These are phyloP conservation scores for Diaporthe velutina DNA, from an alignment of 2,329 filamentous ascomycete species.

Conservation along the genomic window DNA sequence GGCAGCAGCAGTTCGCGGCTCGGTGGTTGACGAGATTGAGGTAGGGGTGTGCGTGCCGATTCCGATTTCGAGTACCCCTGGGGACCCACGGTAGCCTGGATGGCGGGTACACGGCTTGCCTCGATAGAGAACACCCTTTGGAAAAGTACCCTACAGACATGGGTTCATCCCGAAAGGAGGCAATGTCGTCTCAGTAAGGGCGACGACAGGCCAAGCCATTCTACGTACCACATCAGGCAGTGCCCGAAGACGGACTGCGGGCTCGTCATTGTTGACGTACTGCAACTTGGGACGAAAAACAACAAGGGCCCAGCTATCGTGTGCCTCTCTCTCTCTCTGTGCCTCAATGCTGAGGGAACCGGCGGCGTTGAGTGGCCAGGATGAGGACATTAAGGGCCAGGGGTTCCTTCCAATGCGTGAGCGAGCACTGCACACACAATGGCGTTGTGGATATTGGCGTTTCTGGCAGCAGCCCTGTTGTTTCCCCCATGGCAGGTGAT, in stretches of 20 bases:
- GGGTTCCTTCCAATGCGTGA: background rate
- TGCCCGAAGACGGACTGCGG: background rate
- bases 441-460: background rate
- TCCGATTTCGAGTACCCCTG: conserved; percentile 28
- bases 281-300: conserved; percentile 8
- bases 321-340: background rate
- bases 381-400: background rate
- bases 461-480: background rate
- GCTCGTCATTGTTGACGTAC: conserved; percentile 31
- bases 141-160: background rate
- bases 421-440: background rate
- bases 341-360: conserved; percentile 1
- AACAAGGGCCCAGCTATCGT: conserved; percentile 2
- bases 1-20: background rate
- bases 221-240: background rate
- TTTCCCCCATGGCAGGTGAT: conserved; percentile 11
- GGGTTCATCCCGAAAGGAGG: background rate
- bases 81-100: conserved; percentile 20
- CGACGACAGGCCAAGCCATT: background rate
- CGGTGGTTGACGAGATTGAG: conserved; percentile 23
- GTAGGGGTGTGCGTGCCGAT: conserved; percentile 16
- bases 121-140: background rate
- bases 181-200: background rate
- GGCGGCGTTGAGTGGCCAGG: conserved; percentile 1
- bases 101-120: background rate